phyloP scores from a whole-genome alignment of 495 filamentous ascomycete genomes.

The Glutinoglossum americanum region DNA sequence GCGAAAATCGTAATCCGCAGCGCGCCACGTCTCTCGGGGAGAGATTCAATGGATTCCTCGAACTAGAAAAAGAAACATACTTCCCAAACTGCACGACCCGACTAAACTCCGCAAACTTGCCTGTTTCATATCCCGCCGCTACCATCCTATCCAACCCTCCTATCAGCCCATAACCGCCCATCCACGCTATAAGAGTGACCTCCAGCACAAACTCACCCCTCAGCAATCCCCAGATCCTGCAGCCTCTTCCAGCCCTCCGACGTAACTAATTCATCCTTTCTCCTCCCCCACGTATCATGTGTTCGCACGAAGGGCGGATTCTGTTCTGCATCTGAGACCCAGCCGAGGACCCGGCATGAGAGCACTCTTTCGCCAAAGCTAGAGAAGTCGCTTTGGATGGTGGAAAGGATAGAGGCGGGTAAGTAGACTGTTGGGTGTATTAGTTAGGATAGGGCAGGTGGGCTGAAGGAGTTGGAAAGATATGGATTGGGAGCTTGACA shows the following conservation, averaged over 20 bases:
- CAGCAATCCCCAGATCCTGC: constrained; percentile 27
- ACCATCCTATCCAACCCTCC: constrained; percentile 15
- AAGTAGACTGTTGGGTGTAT: constrained; percentile 21
- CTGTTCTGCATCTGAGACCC: constrained; percentile 34
- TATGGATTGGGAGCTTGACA: neutral
- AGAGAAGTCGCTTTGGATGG: constrained; percentile 19
- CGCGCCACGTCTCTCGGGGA: too few relatives aligned
- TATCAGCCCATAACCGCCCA: neutral
- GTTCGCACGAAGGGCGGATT: constrained; percentile 32
- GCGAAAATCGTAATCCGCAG: neutral
- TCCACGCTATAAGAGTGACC: too few relatives aligned
- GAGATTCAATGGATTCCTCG: too few relatives aligned
- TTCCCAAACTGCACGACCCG: constrained; percentile 33
- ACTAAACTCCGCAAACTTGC: constrained; percentile 10
- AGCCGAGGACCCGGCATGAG: constrained; percentile 20
- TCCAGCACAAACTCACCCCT: constrained; percentile 13
- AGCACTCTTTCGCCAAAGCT: constrained; percentile 13
- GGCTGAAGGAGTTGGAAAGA: too few relatives aligned
- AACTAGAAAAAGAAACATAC: constrained; percentile 8
- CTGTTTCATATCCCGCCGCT: constrained; percentile 30
- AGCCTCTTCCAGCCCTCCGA: constrained; percentile 35
- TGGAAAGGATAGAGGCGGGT: constrained; percentile 16
- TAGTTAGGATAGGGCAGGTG: too few relatives aligned
- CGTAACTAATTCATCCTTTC: constrained; percentile 25
- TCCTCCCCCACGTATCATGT: constrained; percentile 28